These are phyloP conservation scores for Globisporangium nagaii DNA, from an alignment of 352 stramenopile genomes.

Conservation along the genomic window DNA sequence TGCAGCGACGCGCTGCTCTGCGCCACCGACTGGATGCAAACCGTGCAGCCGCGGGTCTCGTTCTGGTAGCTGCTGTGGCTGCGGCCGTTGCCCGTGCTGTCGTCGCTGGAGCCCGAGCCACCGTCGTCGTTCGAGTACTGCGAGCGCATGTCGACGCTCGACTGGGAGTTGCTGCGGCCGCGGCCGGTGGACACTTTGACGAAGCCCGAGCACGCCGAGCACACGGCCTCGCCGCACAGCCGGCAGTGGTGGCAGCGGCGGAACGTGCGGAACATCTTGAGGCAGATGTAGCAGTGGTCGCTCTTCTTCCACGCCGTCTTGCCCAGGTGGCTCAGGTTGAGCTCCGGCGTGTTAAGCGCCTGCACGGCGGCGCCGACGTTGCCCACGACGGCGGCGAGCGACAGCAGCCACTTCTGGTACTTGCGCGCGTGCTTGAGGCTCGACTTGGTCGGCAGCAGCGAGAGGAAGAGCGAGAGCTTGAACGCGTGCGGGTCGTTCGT, in stretches of 20 bases:
- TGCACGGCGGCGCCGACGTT: slow-evolving; percentile 32
- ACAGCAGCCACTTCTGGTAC: slow-evolving; percentile 58
- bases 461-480: slow-evolving; percentile 51
- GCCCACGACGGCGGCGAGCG: slow-evolving; percentile 22
- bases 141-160: slow-evolving; percentile 14
- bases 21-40: slow-evolving; percentile 10
- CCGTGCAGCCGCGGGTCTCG: slow-evolving; percentile 24
- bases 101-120: neutral
- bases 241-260: slow-evolving; percentile 62
- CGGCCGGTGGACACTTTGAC: slow-evolving; percentile 15
- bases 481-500: slow-evolving; percentile 29
- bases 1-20: neutral
- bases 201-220: slow-evolving; percentile 56
- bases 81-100: slow-evolving; percentile 14
- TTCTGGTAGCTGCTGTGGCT: slow-evolving; percentile 19
- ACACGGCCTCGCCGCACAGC: slow-evolving; percentile 63
- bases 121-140: slow-evolving; percentile 3
- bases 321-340: slow-evolving; percentile 16
- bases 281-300: slow-evolving; percentile 50
- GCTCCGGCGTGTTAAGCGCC: slow-evolving; percentile 12
- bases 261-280: slow-evolving; percentile 65
- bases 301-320: slow-evolving; percentile 54
- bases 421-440: slow-evolving; percentile 40
- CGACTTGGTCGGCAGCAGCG: slow-evolving; percentile 39
- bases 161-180: slow-evolving; percentile 9